phyloP scores from a whole-genome alignment of 768 basidiomycete species.

The Hypsizygus marmoreus region DNA sequence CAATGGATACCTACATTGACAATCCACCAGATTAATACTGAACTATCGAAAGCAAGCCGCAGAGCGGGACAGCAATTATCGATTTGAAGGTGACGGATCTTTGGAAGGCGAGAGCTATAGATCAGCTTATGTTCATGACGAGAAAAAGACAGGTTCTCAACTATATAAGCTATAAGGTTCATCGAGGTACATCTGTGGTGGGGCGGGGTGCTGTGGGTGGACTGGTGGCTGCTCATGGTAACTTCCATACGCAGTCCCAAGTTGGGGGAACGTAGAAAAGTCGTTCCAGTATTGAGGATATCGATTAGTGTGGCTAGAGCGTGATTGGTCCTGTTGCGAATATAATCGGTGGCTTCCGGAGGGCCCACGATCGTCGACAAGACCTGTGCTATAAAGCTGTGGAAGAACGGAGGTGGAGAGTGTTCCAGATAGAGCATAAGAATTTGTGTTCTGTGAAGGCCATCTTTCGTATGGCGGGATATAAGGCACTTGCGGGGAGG shows the following conservation, averaged over 20 bases:
- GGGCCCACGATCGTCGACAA: slow-evolving; percentile 49
- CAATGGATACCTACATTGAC: neutral
- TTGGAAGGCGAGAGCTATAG: neutral
- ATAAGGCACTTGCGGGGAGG: slow-evolving; percentile 23
- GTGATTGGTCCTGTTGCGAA: slow-evolving; percentile 14
- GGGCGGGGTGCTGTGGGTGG: slow-evolving; percentile 13
- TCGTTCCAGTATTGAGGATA: slow-evolving; percentile 61
- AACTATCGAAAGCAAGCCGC: slow-evolving; percentile 7
- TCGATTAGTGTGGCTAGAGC: slow-evolving; percentile 27
- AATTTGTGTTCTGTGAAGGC: slow-evolving; percentile 34
- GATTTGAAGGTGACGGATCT: slow-evolving; percentile 3
- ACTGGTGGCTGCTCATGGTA: slow-evolving; percentile 19
- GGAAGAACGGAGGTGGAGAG: slow-evolving; percentile 75
- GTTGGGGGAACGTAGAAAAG: slow-evolving; percentile 52
- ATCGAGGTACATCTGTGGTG: slow-evolving; percentile 23
- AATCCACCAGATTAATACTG: neutral
- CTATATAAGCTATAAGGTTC: slow-evolving; percentile 6
- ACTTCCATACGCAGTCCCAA: slow-evolving; percentile 41
- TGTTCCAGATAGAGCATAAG: slow-evolving; percentile 41
- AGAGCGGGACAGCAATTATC: slow-evolving; percentile 10
- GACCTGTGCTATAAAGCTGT: slow-evolving; percentile 73
- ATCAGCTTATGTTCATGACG: too few relatives aligned
- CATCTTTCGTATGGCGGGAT: slow-evolving; percentile 46
- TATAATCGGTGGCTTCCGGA: slow-evolving; percentile 5
- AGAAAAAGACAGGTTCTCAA: neutral